phyloP scores from a whole-genome alignment of 2,329 filamentous ascomycete genomes.

The Madurella fahalii region DNA sequence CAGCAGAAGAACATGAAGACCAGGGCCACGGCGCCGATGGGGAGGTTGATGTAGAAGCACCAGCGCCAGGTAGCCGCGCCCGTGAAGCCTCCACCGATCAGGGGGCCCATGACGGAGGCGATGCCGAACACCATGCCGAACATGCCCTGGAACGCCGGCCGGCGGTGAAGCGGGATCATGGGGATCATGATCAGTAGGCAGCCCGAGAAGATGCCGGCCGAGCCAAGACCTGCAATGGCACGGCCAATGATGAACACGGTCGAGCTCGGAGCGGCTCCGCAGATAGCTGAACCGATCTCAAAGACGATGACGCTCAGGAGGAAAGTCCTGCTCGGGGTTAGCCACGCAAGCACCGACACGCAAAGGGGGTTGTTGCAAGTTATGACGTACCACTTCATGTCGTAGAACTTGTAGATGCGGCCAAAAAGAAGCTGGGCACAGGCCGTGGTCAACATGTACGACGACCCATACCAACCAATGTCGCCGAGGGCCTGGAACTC shows the following conservation, averaged over 20 bases:
- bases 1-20: conserved; percentile 47
- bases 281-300: conserved; percentile 51
- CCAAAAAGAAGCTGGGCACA: conserved; percentile 53
- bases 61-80: conserved; percentile 47
- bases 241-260: conserved; percentile 53
- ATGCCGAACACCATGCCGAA: conserved; percentile 55
- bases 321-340: conserved; percentile 36
- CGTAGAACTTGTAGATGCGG: conserved; percentile 52
- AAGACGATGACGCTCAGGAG: conserved; percentile 47
- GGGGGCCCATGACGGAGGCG: conserved; percentile 49
- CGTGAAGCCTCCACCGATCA: conserved; percentile 53
- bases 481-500: conserved; percentile 56
- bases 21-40: conserved; percentile 50
- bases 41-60: conserved; percentile 59
- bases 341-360: neutral
- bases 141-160: conserved; percentile 54
- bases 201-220: conserved; percentile 55
- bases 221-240: conserved; percentile 53
- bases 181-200: conserved; percentile 54
- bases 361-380: neutral
- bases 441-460: conserved; percentile 57
- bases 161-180: conserved; percentile 56
- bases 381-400: conserved; percentile 41
- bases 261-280: conserved; percentile 52
- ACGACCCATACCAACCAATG: conserved; percentile 61